These are phyloP conservation scores for Calycina herbarum DNA, from an alignment of 2,329 filamentous ascomycete genomes.

Conservation along the genomic window DNA sequence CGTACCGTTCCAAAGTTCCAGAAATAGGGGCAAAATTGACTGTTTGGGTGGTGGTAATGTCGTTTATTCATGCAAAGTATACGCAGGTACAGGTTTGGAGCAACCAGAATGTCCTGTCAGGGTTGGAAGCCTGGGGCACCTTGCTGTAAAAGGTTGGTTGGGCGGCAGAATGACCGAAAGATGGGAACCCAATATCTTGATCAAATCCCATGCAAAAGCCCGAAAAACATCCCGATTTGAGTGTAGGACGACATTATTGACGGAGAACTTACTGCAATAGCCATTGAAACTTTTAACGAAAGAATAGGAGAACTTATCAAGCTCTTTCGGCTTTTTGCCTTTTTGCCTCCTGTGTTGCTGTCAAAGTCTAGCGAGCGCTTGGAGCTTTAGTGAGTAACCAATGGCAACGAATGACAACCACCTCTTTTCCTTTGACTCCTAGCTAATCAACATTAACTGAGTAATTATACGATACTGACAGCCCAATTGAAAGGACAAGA, in stretches of 20 bases:
- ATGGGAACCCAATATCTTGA: not conserved
- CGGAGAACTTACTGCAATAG: not conserved
- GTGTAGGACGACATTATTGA: not conserved
- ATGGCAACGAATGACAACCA: not conserved
- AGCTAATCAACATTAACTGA: not conserved
- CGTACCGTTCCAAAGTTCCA: not conserved
- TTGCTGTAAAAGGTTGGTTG: slow-evolving; percentile 1
- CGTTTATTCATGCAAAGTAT: slow-evolving; percentile 9
- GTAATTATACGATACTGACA: not conserved
- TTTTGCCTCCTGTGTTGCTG: not conserved
- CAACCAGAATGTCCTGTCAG: not conserved
- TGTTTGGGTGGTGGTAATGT: slow-evolving; percentile 8
- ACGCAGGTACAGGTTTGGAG: slow-evolving; percentile 15
- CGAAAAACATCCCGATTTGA: not conserved
- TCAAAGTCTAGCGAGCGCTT: slow-evolving; percentile 2
- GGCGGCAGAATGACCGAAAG: slow-evolving; percentile 5
- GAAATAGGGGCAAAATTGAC: slow-evolving; percentile 7
- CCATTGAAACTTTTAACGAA: not conserved
- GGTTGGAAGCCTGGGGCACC: not conserved
- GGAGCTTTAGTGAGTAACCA: not conserved
- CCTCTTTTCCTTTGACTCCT: not conserved
- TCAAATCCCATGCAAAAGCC: slow-evolving; percentile 6
- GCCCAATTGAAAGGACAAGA: not conserved
- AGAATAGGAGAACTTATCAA: not conserved
- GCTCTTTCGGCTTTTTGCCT: not conserved